Evolutionary conservation across 1,139 yeast genomes (phyloP), one percentile per base, ranked within the genome.

Genomic region (Kodamaea suecica): DNA sequence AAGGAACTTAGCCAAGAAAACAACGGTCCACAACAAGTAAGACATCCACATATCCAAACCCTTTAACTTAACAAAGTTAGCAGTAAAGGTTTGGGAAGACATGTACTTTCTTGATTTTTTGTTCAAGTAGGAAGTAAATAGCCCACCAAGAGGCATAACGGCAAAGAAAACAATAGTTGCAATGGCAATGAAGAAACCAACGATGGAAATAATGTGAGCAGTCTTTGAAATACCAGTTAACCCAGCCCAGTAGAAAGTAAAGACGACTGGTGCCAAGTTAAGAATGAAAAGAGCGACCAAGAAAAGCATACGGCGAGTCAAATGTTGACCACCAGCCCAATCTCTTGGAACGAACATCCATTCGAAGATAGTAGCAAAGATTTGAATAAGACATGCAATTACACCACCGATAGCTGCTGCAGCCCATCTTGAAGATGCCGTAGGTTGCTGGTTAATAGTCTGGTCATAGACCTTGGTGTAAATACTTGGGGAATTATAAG

Each of bases 281-380:
- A 82, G 55, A 35, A 73, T 66, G 43, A 90, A 70, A 45, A 90
- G 76, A 35, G 79, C 49, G 39, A 82, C 51, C 59, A 92, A 65
- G 59, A 90, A 84, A 70, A 81, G 55, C 53, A 92, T 71, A 60
- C 98, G 84, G 64, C 96, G 84, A 33, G 88, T 70, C 59, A 92
- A 77, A 61, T 87, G 97, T 68, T 92, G 97, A 62, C 97, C 97
- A 64, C 98, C 98, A 23, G 97, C 95, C 98, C 98, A 92, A 54
- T 84, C 80, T 68, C 97, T 82, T 45, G 98, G 98, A 44, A 92
- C 98, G 57, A 87, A 92, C 60, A 81, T 73, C 97, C 96, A 94
- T 66, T 92, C 98, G 53, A 85, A 79, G 33, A 88, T 41, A 15
- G 98, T 92, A 34, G 98, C 98, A 42, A 78, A 49, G 45, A 94